Evolutionary conservation across 1,139 yeast genomes (phyloP).

Genomic region (Debaryomyces robertsiae): DNA sequence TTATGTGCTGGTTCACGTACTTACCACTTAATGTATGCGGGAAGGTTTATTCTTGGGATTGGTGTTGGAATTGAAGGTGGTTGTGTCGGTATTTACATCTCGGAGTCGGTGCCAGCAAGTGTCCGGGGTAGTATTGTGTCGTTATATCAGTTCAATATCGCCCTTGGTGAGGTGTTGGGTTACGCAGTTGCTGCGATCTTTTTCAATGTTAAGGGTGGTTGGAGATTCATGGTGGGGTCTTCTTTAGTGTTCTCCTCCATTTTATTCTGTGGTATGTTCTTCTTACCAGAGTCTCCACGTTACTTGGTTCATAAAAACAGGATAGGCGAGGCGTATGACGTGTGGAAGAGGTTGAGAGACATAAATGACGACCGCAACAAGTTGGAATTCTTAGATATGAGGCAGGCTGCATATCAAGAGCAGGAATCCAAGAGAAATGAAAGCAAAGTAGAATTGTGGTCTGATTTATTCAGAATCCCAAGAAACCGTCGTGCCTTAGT

Average conservation of each 20-base stretch:
- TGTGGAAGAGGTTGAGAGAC: conserved; percentile 59
- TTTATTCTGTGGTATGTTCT: conserved; percentile 48
- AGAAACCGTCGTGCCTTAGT: conserved; percentile 61
- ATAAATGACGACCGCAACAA: conserved; percentile 38
- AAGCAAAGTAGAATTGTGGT: conserved; percentile 34
- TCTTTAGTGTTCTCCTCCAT: conserved; percentile 58
- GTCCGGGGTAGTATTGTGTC: conserved; percentile 62
- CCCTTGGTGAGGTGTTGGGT: conserved; percentile 61
- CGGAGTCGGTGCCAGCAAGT: conserved; percentile 61
- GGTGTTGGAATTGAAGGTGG: conserved; percentile 67
- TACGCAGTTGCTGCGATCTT: conserved; percentile 59
- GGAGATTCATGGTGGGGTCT: conserved; percentile 65
- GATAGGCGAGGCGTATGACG: conserved; percentile 52
- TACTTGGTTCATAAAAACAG: conserved; percentile 53
- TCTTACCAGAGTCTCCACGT: conserved; percentile 55
- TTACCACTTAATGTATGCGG: conserved; percentile 52
- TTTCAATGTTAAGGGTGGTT: conserved; percentile 53
- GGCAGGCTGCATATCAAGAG: conserved; percentile 34
- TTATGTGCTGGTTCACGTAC: conserved; percentile 52
- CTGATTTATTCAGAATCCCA: conserved; percentile 53
- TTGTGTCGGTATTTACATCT: conserved; percentile 58
- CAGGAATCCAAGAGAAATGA: conserved; percentile 26
- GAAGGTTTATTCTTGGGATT: conserved; percentile 56
- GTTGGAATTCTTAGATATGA: conserved; percentile 54
- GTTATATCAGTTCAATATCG: conserved; percentile 58